Percentiles rank a stretch among this genome's conserved stretches.
These are phyloP conservation scores for Sphagnum magellanicum DNA, from an alignment of 228 moss, liverwort and hornwort genomes.

Conservation along the genomic window DNA sequence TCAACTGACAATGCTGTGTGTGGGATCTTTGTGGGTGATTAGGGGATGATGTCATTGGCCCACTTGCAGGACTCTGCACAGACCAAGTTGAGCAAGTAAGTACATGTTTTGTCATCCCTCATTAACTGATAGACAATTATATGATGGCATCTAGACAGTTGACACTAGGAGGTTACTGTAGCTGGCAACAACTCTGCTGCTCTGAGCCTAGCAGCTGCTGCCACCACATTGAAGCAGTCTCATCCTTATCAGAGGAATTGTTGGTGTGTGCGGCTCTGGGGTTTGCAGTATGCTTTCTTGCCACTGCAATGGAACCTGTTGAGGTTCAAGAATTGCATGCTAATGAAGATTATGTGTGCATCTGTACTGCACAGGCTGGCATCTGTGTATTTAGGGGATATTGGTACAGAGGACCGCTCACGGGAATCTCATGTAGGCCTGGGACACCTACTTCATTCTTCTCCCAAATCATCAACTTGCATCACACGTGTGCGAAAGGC, in stretches of 20 bases:
- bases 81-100: constrained; percentile 80
- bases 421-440: constrained; percentile 32
- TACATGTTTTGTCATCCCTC: constrained; percentile 6
- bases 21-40: constrained; percentile 4
- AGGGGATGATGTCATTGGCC: constrained; percentile 65
- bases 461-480: constrained; percentile 28
- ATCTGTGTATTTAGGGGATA: constrained; percentile 22
- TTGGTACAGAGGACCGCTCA: constrained; percentile 15
- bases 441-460: constrained; percentile 46
- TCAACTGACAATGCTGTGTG: constrained; percentile 1
- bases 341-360: not conserved
- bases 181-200: no score
- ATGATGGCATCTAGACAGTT: not conserved
- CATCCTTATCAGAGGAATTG: no score
- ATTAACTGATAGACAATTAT: not conserved
- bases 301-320: not conserved
- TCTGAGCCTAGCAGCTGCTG: no score
- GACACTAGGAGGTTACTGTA: not conserved
- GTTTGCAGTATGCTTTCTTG: no score
- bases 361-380: constrained; percentile 37
- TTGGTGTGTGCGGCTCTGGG: no score
- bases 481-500: constrained; percentile 43
- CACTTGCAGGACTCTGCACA: constrained; percentile 54
- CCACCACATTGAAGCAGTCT: no score
- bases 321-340: no score